Evolutionary conservation across 768 basidiomycete species (phyloP).

Genomic region (Lactarius hengduanensis): DNA sequence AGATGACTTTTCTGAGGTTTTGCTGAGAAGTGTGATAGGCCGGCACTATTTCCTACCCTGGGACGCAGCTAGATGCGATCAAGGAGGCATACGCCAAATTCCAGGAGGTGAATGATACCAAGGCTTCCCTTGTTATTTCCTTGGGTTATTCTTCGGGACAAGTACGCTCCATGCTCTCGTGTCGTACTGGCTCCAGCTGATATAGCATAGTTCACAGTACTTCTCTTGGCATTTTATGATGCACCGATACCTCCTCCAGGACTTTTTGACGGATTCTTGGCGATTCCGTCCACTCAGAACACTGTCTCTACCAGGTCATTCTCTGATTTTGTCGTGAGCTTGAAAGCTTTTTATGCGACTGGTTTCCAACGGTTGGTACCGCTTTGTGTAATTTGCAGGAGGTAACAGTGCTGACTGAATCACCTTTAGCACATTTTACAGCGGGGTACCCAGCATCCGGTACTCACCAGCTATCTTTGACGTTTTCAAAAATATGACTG

Average conservation of each 20-base stretch:
- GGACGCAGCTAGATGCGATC: not conserved
- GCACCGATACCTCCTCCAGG: conserved; percentile 22
- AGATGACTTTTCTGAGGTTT: not conserved
- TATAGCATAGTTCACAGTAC: not conserved
- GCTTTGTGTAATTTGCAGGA: not conserved
- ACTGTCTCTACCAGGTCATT: conserved; percentile 5
- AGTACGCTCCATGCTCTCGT: not conserved
- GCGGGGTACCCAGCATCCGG: not conserved
- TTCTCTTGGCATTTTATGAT: conserved; percentile 26
- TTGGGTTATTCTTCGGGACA: not conserved
- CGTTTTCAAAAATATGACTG: not conserved
- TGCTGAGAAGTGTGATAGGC: not conserved
- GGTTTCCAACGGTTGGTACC: not conserved
- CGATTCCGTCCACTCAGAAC: conserved; percentile 3
- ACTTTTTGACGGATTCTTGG: conserved; percentile 28
- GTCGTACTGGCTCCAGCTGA: not conserved
- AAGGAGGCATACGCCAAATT: not conserved
- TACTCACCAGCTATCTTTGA: conserved; percentile 7
- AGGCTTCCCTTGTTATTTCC: not conserved
- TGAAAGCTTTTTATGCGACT: not conserved
- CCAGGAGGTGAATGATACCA: not conserved
- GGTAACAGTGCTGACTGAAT: not conserved
- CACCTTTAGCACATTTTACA: not conserved
- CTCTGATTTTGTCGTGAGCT: not conserved
- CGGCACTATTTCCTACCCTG: not conserved